phyloP scores from a whole-genome alignment of 192 early-diverging fungal genomes.

The Entomortierella parvispora region DNA sequence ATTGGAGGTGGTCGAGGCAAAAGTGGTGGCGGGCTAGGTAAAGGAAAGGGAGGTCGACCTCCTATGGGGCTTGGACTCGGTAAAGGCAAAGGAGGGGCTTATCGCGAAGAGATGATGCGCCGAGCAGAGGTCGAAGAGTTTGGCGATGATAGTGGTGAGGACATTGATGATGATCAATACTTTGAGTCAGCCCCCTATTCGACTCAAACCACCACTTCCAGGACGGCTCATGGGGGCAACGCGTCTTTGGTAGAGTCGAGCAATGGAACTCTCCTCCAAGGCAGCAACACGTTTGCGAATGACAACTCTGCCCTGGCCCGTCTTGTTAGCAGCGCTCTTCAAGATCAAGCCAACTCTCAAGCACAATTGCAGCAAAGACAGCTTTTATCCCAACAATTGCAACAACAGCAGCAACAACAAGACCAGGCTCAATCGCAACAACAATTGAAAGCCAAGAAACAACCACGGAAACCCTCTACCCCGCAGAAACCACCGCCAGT shows the following conservation, averaged over 20 bases:
- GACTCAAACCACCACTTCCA: background rate
- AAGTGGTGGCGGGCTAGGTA: constrained; percentile 37
- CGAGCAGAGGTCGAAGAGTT: constrained; percentile 43
- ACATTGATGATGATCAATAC: constrained; percentile 20
- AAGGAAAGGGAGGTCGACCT: constrained; percentile 36
- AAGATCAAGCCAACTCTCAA: constrained; percentile 20
- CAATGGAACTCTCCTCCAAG: constrained; percentile 5
- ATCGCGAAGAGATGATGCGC: constrained; percentile 40
- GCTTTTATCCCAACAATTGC: background rate
- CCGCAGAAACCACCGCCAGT: constrained; percentile 35
- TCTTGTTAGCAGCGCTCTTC: constrained; percentile 31
- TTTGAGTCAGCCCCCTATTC: background rate
- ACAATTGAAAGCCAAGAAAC: constrained; percentile 36
- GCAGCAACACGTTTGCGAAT: constrained; percentile 15
- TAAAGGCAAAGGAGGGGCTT: constrained; percentile 49
- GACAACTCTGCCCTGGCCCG: constrained; percentile 36
- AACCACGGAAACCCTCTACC: constrained; percentile 29
- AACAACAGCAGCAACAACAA: constrained; percentile 6
- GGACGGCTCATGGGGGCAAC: background rate
- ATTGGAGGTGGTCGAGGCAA: constrained; percentile 30
- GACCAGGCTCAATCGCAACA: constrained; percentile 19
- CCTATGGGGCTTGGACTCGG: constrained; percentile 39
- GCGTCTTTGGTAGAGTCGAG: background rate
- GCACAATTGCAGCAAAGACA: background rate
- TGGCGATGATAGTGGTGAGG: constrained; percentile 43